Base-by-base conservation (phyloP, 2,329 filamentous ascomycete genomes). In the Exophiala sp. region DNA sequence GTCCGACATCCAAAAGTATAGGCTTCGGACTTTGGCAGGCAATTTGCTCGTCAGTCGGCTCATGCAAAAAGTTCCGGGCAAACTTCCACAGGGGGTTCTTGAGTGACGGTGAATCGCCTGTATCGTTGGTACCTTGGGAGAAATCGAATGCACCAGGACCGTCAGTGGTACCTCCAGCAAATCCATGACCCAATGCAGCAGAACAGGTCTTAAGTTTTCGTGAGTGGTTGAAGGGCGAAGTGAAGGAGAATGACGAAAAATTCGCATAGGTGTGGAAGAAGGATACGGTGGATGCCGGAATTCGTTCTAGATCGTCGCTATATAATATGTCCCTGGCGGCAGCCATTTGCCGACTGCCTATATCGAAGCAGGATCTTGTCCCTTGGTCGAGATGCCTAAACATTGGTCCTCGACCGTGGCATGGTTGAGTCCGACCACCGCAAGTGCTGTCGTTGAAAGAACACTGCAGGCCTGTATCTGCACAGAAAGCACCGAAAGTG, bases 131-230 rank as follows among this genome's bases (percentile, higher is more conserved):
- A 20, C 60, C 63, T 67, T 97, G 92, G 1, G 89, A 94, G 68
- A 97, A 96, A 71, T 97, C 92, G 65, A 96, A 95, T 0, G 84
- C 85, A 0, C 92, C 92, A 0, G 92, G 91, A 5, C 92, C 90
- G 68, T 97, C 92, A 0, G 89, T 89, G 0, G 92, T 97, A 9
- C 92, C 92, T 1, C 89, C 92, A 0, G 92, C 92, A 67, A 97
- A 97, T 0, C 88, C 91, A 68, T 94, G 95, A 5, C 92, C 92
- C 55, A 97, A 75, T 0, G 91, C 90, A 0, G 91, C 91, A 3
- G 91, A 86, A 63, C 92, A 97, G 0, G 91, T 95, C 46, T 74
- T 77, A 5, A 85, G 49, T 3, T 53, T 46, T 18, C 57, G 72
- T 2, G 82, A 83, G 42, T 88, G 88, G 62, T 95, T 90, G 62